Evolutionary conservation across 1,139 yeast genomes (phyloP).

Genomic region (Scheffersomyces cryptocercus): DNA sequence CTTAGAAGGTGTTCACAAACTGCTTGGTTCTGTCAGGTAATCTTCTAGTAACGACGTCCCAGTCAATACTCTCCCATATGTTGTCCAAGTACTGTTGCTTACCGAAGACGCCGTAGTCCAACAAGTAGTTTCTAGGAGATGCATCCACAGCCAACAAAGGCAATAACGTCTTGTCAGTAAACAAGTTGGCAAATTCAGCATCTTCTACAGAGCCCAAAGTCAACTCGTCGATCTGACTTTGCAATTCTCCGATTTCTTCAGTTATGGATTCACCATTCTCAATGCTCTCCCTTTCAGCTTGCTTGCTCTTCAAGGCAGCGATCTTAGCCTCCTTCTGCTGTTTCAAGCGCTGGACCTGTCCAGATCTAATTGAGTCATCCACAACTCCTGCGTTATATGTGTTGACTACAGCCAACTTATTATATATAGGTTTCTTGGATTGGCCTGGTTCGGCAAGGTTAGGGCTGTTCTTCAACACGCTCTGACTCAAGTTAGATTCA

Average conservation of each 20-base stretch:
- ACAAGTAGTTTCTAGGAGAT: conserved; percentile 65
- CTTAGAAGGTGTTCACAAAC: conserved; percentile 10
- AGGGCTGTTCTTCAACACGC: conserved; percentile 20
- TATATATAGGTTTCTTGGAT: conserved; percentile 32
- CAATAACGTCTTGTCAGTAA: conserved; percentile 45
- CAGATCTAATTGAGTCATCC: conserved; percentile 52
- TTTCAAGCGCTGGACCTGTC: conserved; percentile 45
- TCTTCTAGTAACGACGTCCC: conserved; percentile 64
- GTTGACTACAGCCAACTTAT: conserved; percentile 61
- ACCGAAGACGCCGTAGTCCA: conserved; percentile 78
- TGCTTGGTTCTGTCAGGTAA: conserved; percentile 47
- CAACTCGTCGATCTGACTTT: conserved; percentile 17
- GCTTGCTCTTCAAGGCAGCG: conserved; percentile 24
- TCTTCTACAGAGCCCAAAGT: conserved; percentile 43
- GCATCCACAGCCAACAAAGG: conserved; percentile 73
- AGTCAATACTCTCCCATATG: conserved; percentile 70
- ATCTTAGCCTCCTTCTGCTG: conserved; percentile 35
- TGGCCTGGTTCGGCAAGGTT: conserved; percentile 19
- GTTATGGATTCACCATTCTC: conserved; percentile 10
- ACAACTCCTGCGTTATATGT: conserved; percentile 79
- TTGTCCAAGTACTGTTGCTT: conserved; percentile 66
- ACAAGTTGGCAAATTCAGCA: conserved; percentile 41
- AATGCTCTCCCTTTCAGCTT: conserved; percentile 16
- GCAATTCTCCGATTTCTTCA: conserved; percentile 10
- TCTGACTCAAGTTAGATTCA: conserved; percentile 43